phyloP scores from a whole-genome alignment of 2,329 filamentous ascomycete genomes.

The Dothistroma pini region DNA sequence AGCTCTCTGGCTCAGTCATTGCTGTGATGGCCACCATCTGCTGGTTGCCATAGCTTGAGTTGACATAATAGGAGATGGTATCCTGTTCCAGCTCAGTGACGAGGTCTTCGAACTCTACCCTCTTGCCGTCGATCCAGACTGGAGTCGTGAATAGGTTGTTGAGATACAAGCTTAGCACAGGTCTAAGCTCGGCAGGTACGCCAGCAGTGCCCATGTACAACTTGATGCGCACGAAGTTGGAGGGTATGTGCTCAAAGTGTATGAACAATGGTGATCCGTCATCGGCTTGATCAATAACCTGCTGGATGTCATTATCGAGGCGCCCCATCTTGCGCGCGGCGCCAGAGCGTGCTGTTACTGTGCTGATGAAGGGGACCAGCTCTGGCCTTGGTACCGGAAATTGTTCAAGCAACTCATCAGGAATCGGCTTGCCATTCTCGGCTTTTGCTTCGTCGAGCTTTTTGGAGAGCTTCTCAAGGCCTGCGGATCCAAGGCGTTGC shows the following conservation, averaged over 20 bases:
- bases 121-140: conserved; percentile 69
- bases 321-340: conserved; percentile 68
- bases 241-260: conserved; percentile 94
- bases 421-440: conserved; percentile 85
- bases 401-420: conserved; percentile 70
- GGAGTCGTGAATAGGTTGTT: conserved; percentile 96
- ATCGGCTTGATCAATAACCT: conserved; percentile 67
- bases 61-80: conserved; percentile 78
- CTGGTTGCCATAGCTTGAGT: conserved; percentile 66
- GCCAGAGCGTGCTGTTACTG: conserved; percentile 78
- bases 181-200: conserved; percentile 77
- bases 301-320: conserved; percentile 66
- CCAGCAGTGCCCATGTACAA: conserved; percentile 74
- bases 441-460: conserved; percentile 79
- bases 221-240: conserved; percentile 84
- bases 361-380: conserved; percentile 92
- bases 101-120: conserved; percentile 83
- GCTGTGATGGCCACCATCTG: conserved; percentile 81
- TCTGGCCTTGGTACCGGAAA: conserved; percentile 82
- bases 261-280: conserved; percentile 69
- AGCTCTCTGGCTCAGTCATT: conserved; percentile 84
- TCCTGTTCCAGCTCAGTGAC: conserved; percentile 88
- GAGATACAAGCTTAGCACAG: conserved; percentile 76
- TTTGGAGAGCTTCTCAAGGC: conserved; percentile 68
- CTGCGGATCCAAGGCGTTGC: conserved; percentile 73